Base-by-base conservation (phyloP, 1,284 basidiomycete genomes). In the Tilletiaria anomala region DNA sequence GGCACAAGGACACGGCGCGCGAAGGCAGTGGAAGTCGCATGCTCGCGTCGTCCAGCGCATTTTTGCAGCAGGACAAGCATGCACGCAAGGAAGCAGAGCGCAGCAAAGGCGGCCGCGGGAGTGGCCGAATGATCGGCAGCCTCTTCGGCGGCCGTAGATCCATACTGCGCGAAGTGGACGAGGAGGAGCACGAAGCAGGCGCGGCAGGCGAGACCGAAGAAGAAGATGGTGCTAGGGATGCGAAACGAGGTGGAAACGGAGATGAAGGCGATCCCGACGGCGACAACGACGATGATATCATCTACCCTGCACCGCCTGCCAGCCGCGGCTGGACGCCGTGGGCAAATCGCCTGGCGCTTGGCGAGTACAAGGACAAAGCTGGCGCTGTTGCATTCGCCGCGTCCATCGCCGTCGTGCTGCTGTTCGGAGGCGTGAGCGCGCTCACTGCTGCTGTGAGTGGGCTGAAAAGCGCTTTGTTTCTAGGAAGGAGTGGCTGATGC, bases 281-380 rank as follows among this genome's bases (percentile, higher is more conserved):
- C 15, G 44, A 42, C 2, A 40, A 45, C 16, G 39, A 45, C 22
- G 34, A 33, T 18, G 31, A 33, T 15, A 26, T 37, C 26, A 38
- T 35, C 14, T 35, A 40, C 22, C 43, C 40, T 5, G 39, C 17
- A 19, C 47, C 33, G 8, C 35, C 34, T 14, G 39, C 39, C 10
- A 19, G 38, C 6, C 15, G 29, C 6, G 40, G 47, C 17, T 48
- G 47, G 47, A 34, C 34, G 12, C 47, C 47, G 6, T 48, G 38
- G 38, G 34, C 44, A 19, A 29, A 29, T 17, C 38, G 47, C 2
- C 42, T 42, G 20, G 18, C 24, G 6, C 23, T 19, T 15, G 19
- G 32, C n/a, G 32, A 56, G 37, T 61, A 53, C 26, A 50, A 56
- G 16, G 58, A 61, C 41, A 57, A 53, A 44, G 44, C 44, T 3